Evolutionary conservation across 2,329 filamentous ascomycete species (phyloP), one percentile per base, ranked within the genome.

Genomic region (Alternaria angustiovoidea): DNA sequence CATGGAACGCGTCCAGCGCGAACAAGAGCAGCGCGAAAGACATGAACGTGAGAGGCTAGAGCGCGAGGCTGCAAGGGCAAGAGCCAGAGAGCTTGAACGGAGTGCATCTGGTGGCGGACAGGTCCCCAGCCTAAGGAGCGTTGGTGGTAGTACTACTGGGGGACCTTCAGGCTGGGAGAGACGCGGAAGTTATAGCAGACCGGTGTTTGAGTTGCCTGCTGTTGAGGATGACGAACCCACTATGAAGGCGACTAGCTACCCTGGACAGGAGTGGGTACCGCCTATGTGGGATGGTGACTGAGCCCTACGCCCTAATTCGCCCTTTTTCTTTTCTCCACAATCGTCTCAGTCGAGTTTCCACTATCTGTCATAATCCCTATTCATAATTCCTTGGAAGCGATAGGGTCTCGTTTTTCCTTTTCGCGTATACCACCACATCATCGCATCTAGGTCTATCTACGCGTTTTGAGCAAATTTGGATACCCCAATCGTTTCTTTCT

Each of bases 201-300:
- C 66, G 5, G 72, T 77, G 1, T 78, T 77, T 52, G 75, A 76
- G 54, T 44, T 77, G 46, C 69, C 74, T 22, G 75, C 75, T 16
- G 76, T 80, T 41, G 79, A 81, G 32, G 80, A 83, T n/a, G 81
- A 82, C 14, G 74, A 80, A 70, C 84, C 85, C 12, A 80, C 83
- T 59, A 91, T 91, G 89, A 85, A 82, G 48, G 88, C 88, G 7
- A 89, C 88, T 12, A 88, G 85, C 71, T 91, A 91, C 75, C 89
- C 89, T 0, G 89, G 89, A 0, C 87, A 90, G 78, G 89, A 91
- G 74, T 91, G 89, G 88, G 86, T 86, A 67, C 88, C 88, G 4
- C 62, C 66, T 7, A 75, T 70, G 51, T 78, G 75, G 67, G 76
- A 75, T 36, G 78, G 76, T 34, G 75, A 78, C 36, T 77, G 42